A percentile compares a stretch with the other conserved stretches of the same genome.
These are phyloP conservation scores for Yamadazyma membranifaciens DNA, from an alignment of 1,139 yeast species.

Conservation along the genomic window DNA sequence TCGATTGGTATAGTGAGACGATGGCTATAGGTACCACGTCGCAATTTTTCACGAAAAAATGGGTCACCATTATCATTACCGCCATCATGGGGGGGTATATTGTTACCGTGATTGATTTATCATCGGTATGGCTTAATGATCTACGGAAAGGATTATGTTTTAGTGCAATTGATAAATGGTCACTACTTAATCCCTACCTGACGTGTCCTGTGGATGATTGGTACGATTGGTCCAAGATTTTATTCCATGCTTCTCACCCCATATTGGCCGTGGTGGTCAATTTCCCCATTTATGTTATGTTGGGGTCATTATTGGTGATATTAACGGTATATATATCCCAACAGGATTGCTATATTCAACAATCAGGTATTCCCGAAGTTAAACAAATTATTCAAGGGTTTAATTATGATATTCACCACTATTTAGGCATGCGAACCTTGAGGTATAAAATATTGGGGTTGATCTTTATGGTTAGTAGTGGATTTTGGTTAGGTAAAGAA, in stretches of 20 bases:
- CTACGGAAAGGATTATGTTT: constrained; percentile 49
- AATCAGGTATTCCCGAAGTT: constrained; percentile 72
- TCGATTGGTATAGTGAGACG: constrained; percentile 33
- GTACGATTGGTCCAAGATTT: constrained; percentile 39
- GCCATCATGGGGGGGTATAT: constrained; percentile 59
- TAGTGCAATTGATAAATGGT: constrained; percentile 39
- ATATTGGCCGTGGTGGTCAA: constrained; percentile 26
- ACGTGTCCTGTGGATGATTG: constrained; percentile 46
- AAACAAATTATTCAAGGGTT: constrained; percentile 63
- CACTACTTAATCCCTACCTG: constrained; percentile 43
- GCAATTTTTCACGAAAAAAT: constrained; percentile 27
- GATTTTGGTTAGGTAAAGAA: constrained; percentile 88
- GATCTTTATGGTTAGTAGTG: constrained; percentile 71
- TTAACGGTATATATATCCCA: constrained; percentile 32
- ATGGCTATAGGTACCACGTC: constrained; percentile 15
- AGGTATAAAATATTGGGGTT: constrained; percentile 53
- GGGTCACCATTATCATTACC: constrained; percentile 58
- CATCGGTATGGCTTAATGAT: constrained; percentile 64
- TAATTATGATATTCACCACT: constrained; percentile 38
- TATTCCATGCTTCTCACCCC: constrained; percentile 21
- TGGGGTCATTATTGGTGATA: constrained; percentile 26
- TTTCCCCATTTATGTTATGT: constrained; percentile 36
- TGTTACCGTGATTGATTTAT: constrained; percentile 59
- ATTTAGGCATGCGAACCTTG: constrained; percentile 49
- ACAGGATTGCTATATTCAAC: constrained; percentile 46